Evolutionary conservation across 2,329 filamentous ascomycete genomes (phyloP).

Genomic region (Colletotrichum karsti): DNA sequence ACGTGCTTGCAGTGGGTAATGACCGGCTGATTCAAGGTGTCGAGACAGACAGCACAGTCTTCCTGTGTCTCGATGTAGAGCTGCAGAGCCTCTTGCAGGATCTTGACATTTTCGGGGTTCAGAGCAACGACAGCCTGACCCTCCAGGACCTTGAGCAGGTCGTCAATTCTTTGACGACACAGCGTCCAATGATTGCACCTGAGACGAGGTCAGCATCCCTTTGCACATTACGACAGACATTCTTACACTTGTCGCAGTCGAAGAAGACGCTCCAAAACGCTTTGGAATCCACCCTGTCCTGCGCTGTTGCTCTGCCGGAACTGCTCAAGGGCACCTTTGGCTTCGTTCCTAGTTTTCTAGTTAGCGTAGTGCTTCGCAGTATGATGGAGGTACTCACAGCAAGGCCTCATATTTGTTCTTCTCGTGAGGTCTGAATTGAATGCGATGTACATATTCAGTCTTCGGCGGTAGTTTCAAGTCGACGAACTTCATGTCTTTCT

Average conservation of each 20-base stretch:
- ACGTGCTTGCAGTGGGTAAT: constrained; percentile 88
- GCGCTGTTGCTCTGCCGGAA: constrained; percentile 58
- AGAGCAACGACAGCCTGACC: constrained; percentile 73
- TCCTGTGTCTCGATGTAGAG: constrained; percentile 83
- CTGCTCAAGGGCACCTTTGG: constrained; percentile 73
- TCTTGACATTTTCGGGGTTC: constrained; percentile 74
- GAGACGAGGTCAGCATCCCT: constrained; percentile 28
- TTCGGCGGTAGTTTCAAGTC: constrained; percentile 82
- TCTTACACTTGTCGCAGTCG: constrained; percentile 78
- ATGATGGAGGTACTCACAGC: constrained; percentile 54
- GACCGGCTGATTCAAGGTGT: constrained; percentile 74
- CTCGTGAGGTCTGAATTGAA: constrained; percentile 79
- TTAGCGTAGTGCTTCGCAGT: constrained; percentile 31
- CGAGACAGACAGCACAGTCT: constrained; percentile 84
- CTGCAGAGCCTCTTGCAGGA: constrained; percentile 79
- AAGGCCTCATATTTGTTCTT: constrained; percentile 80
- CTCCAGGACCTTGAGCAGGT: constrained; percentile 76
- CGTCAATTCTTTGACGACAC: constrained; percentile 76
- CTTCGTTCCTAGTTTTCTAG: constrained; percentile 65
- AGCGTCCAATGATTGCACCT: constrained; percentile 89
- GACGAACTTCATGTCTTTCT: constrained; percentile 89
- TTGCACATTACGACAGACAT: constrained; percentile 31
- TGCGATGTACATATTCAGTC: constrained; percentile 79
- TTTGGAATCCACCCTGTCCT: constrained; percentile 69
- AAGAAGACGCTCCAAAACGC: constrained; percentile 82